A percentile compares a stretch with the other conserved stretches of the same genome.
Conservation (phyloP, 1,284 basidiomycete genomes). For the Moniliella sp. region DNA sequence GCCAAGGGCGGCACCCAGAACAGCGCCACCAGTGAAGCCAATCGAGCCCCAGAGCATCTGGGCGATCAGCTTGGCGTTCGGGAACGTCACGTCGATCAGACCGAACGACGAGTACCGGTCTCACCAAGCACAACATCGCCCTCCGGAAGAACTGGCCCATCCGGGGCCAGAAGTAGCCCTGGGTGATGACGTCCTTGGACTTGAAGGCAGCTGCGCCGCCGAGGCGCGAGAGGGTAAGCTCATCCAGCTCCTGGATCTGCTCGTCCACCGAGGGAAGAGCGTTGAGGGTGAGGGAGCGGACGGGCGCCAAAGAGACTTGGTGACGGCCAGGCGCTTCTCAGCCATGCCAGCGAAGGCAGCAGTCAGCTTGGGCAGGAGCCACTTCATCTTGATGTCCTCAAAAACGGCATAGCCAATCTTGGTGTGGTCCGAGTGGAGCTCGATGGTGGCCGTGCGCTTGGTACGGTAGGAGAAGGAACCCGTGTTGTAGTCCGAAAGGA, state of each 20-base stretch:
- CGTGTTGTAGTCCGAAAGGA: conserved; percentile 80
- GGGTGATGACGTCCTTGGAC: too few species aligned
- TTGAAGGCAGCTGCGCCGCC: too few species aligned
- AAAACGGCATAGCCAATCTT: conserved; percentile 35
- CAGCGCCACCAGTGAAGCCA: conserved; percentile 56
- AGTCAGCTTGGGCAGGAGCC: conserved; percentile 15
- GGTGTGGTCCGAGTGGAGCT: conserved; percentile 51
- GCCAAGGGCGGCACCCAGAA: conserved; percentile 53
- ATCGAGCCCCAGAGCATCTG: conserved; percentile 61
- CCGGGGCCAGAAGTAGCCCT: conserved; percentile 55
- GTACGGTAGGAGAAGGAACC: conserved; percentile 6
- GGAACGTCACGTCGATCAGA: conserved; percentile 9
- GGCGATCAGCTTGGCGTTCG: conserved; percentile 25
- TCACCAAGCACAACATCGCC: conserved; percentile 19
- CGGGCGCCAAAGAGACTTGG: conserved; percentile 5
- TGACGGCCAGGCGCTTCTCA: conserved; percentile 3
- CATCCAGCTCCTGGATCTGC: too few species aligned
- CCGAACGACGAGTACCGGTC: conserved; percentile 21
- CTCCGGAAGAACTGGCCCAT: conserved; percentile 58
- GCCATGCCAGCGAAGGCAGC: conserved; percentile 5
- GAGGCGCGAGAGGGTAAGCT: too few species aligned
- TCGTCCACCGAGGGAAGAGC: conserved; percentile 4
- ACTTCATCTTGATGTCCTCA: conserved; percentile 33
- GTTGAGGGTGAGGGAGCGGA: too few species aligned
- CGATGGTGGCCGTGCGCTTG: conserved; percentile 30